Evolutionary conservation across 2,329 filamentous ascomycete species (phyloP).

Genomic region (Gaeumannomyces tritici): DNA sequence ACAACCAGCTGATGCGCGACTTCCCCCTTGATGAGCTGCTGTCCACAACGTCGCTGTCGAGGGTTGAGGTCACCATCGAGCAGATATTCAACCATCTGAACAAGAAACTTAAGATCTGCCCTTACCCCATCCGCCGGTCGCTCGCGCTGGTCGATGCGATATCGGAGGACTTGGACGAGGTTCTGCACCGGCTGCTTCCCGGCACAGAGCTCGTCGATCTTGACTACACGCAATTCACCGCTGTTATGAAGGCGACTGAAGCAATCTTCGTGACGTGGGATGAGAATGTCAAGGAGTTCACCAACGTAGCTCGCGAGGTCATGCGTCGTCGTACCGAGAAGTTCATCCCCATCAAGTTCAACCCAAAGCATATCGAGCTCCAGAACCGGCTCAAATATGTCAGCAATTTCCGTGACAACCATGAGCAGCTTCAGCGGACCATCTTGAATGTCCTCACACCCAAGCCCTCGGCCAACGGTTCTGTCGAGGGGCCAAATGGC

Average conservation of each 20-base stretch:
- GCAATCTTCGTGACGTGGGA: slow-evolving; percentile 91
- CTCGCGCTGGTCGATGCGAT: slow-evolving; percentile 94
- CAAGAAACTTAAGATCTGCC: slow-evolving; percentile 94
- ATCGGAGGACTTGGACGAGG: slow-evolving; percentile 80
- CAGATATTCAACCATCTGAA: slow-evolving; percentile 92
- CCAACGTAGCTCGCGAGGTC: slow-evolving; percentile 91
- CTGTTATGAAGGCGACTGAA: slow-evolving; percentile 73
- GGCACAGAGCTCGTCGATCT: slow-evolving; percentile 85
- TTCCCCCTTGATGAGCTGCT: slow-evolving; percentile 93
- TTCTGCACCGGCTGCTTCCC: slow-evolving; percentile 75
- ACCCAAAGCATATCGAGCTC: slow-evolving; percentile 75
- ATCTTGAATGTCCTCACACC: slow-evolving; percentile 95
- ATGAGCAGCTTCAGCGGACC: slow-evolving; percentile 93
- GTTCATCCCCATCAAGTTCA: slow-evolving; percentile 97
- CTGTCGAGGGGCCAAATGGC: slow-evolving; percentile 45
- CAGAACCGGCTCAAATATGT: slow-evolving; percentile 91
- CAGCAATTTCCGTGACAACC: slow-evolving; percentile 87
- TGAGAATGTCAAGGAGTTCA: slow-evolving; percentile 94
- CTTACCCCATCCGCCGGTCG: slow-evolving; percentile 86
- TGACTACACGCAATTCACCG: slow-evolving; percentile 82
- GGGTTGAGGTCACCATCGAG: slow-evolving; percentile 79
- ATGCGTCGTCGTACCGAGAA: slow-evolving; percentile 90
- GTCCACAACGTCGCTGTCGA: slow-evolving; percentile 79
- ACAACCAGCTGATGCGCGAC: slow-evolving; percentile 97
- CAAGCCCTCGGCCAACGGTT: slow-evolving; percentile 46